Evolutionary conservation across 2,329 filamentous ascomycete genomes (phyloP).

Genomic region (Paramyrothecium roridum): DNA sequence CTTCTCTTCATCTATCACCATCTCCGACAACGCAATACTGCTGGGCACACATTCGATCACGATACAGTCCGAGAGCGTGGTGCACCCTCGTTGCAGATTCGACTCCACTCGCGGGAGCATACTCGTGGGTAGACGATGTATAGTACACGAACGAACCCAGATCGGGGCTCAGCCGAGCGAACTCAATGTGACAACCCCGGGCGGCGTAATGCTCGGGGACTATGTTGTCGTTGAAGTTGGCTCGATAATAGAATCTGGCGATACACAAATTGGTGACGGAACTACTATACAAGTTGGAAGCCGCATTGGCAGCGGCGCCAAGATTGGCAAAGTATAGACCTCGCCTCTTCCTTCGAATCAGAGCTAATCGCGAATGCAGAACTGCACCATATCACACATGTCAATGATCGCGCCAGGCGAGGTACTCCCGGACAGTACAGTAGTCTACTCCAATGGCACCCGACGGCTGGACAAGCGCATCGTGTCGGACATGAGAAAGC

Average conservation of each 20-base stretch:
- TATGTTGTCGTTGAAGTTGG: conserved; percentile 61
- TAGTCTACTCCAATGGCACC: conserved; percentile 64
- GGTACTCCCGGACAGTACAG: conserved; percentile 62
- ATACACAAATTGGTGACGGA: conserved; percentile 59
- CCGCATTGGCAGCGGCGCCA: conserved; percentile 56
- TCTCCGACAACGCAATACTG: conserved; percentile 60
- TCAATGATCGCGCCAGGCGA: conserved; percentile 57
- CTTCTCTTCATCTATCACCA: conserved; percentile 57
- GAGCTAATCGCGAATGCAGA: conserved; percentile 36
- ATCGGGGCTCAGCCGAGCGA: conserved; percentile 44
- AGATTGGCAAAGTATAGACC: conserved; percentile 56
- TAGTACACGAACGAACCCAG: conserved; percentile 69
- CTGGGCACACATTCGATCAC: conserved; percentile 75
- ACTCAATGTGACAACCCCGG: conserved; percentile 19
- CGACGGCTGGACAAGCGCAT: conserved; percentile 56
- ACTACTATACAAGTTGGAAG: conserved; percentile 58
- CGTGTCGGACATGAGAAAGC: conserved; percentile 61
- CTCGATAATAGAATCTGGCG: conserved; percentile 58
- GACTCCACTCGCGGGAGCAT: conserved; percentile 78
- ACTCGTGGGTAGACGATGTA: conserved; percentile 75
- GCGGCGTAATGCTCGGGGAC: conserved; percentile 56
- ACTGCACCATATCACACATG: conserved; percentile 68
- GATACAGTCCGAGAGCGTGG: conserved; percentile 71
- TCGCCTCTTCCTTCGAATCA: neutral
- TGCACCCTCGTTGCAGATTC: conserved; percentile 83